A percentile compares a stretch with the other conserved stretches of the same genome.
These are phyloP conservation scores for Psilocybe cubensis DNA, from an alignment of 768 basidiomycete genomes.

Conservation along the genomic window DNA sequence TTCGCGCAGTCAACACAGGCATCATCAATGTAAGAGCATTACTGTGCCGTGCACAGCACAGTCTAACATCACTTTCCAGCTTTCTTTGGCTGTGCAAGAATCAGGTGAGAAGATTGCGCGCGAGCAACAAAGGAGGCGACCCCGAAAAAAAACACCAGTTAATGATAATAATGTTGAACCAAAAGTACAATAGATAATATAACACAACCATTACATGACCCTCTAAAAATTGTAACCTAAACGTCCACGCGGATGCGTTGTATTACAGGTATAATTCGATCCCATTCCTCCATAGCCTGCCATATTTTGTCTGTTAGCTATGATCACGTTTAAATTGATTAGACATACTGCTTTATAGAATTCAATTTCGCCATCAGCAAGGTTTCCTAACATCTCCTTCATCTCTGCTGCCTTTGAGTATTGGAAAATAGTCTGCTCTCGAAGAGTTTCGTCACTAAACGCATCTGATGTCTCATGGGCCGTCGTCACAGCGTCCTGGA, in stretches of 20 bases:
- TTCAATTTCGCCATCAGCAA: slow-evolving; percentile 95
- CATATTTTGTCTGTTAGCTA: slow-evolving; percentile 1
- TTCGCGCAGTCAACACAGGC: slow-evolving; percentile 83
- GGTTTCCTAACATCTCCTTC: slow-evolving; percentile 90
- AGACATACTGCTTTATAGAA: slow-evolving; percentile 79
- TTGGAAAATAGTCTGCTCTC: slow-evolving; percentile 91
- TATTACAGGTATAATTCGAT: slow-evolving; percentile 89
- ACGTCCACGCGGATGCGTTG: slow-evolving; percentile 95
- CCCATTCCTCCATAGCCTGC: slow-evolving; percentile 97
- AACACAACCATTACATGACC: slow-evolving; percentile 14
- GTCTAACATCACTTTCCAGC: slow-evolving; percentile 63
- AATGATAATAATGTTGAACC: slow-evolving; percentile 20
- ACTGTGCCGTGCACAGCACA: neutral
- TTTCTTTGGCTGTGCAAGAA: slow-evolving; percentile 81
- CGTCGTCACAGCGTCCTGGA: slow-evolving; percentile 95
- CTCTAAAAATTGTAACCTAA: slow-evolving; percentile 37
- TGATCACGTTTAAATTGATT: slow-evolving; percentile 4
- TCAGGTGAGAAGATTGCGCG: slow-evolving; percentile 67
- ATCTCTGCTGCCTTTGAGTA: slow-evolving; percentile 92
- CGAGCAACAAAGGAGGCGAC: slow-evolving; percentile 28
- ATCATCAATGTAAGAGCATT: slow-evolving; percentile 66
- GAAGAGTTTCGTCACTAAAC: slow-evolving; percentile 93
- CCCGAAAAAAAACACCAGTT: slow-evolving; percentile 20
- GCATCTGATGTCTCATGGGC: slow-evolving; percentile 96
- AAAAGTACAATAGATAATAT: slow-evolving; percentile 26